Conservation (phyloP, 139 green algal genomes). For the Auxenochlorella pyrenoidosa region DNA sequence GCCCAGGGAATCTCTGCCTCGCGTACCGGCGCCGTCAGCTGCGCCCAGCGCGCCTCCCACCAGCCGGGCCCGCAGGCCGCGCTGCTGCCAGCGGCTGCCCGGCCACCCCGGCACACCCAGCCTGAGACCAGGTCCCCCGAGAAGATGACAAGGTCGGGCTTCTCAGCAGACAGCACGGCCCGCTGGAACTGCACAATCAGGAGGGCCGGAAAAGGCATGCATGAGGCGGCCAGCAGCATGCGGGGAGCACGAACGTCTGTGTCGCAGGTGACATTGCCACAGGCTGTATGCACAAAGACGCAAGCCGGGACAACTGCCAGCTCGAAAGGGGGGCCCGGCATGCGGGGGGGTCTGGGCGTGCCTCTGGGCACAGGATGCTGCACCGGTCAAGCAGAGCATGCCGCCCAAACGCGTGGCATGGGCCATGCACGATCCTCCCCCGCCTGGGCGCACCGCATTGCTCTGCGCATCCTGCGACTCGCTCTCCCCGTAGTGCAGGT, state of each 20-base stretch:
- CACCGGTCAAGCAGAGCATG: too few species aligned
- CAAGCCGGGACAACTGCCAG: too few species aligned
- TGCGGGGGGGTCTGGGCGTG: too few species aligned
- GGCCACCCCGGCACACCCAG: slow-evolving; percentile 7
- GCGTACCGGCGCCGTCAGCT: slow-evolving; percentile 32
- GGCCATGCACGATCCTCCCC: too few species aligned
- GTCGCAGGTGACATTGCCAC: too few species aligned
- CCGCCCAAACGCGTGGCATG: too few species aligned
- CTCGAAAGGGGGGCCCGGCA: too few species aligned
- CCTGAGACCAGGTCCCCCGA: slow-evolving; percentile 54
- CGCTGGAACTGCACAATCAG: background rate
- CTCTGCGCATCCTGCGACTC: background rate
- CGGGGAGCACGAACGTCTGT: too few species aligned
- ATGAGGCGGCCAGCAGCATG: background rate
- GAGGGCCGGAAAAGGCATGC: background rate
- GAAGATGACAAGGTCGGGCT: slow-evolving; percentile 49
- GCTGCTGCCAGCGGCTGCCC: background rate
- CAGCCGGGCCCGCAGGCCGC: slow-evolving; percentile 23
- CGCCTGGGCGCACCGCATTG: background rate
- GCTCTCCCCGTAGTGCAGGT: slow-evolving; percentile 53
- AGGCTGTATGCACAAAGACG: too few species aligned
- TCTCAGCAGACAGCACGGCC: slow-evolving; percentile 19
- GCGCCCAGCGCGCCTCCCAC: slow-evolving; percentile 39
- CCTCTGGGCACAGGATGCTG: too few species aligned
- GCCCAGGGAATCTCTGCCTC: slow-evolving; percentile 36